phyloP scores from a whole-genome alignment of 2,329 filamentous ascomycete genomes.

The Drechslerella dactyloides region DNA sequence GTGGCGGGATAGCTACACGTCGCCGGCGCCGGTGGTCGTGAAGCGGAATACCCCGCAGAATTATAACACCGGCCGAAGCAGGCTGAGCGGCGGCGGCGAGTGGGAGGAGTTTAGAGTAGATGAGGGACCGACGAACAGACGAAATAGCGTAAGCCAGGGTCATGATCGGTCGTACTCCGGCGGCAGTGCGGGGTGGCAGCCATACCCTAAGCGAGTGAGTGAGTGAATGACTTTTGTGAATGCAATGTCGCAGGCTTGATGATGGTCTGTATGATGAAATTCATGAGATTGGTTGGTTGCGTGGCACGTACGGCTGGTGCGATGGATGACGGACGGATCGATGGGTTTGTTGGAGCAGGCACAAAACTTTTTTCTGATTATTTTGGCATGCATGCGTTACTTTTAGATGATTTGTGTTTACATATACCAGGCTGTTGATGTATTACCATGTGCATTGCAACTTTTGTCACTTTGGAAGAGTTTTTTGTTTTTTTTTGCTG shows the following conservation, averaged over 20 bases:
- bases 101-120: constrained; percentile 50
- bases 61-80: constrained; percentile 34
- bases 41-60: constrained; percentile 39
- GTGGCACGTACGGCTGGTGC: background rate
- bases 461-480: background rate
- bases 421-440: constrained; percentile 1
- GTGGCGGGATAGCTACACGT: constrained; percentile 43
- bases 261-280: background rate
- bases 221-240: too few relatives aligned
- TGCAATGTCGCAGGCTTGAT: background rate
- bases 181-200: constrained; percentile 32
- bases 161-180: constrained; percentile 41
- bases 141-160: constrained; percentile 31
- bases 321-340: background rate
- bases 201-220: constrained; percentile 23
- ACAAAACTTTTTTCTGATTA: too few relatives aligned
- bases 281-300: too few relatives aligned
- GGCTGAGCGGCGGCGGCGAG: constrained; percentile 46
- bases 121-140: constrained; percentile 24
- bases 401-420: background rate
- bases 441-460: background rate
- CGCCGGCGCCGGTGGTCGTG: constrained; percentile 39
- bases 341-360: background rate
- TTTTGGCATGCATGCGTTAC: too few relatives aligned
- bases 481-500: background rate